Evolutionary conservation across 495 filamentous ascomycete species (phyloP), one percentile per base, ranked within the genome.

Genomic region (Podospora comata): DNA sequence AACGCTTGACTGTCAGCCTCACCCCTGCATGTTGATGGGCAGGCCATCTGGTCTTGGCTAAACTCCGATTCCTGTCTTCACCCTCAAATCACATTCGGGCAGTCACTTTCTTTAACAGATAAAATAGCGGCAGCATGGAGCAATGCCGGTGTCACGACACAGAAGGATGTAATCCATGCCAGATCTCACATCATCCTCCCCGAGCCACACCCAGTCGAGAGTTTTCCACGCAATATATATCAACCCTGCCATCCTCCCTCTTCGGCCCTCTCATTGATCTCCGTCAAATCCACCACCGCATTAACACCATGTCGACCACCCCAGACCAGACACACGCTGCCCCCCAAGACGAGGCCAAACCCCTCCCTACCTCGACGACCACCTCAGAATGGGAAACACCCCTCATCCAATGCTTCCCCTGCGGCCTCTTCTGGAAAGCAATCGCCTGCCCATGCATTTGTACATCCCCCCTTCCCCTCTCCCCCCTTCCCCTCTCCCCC

Each of bases 1-100:
- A 32, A 58, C 11, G 67, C 67, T 60, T 15, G 20, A 67, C 54
- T 16, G 64, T 34, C 32, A 32, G 18, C 63, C n/a, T 13, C 20
- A 60, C 27, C 55, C 53, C 32, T 34, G 57, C 60, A n/a, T 30
- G n/a, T 18, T 18, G 58, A 27, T 32, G n/a, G 39, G 20, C 6
- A 26, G 32, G 30, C 19, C 44, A 28, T 16, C 44, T 7, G 16
- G 60, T 59, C 20, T 60, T 69, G 15, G 39, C 39, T 48, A 48
- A 48, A 48, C 39, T 48, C 39, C 39, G 13, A 48, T 13, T 48
- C 39, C 39, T 48, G 13, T 48, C 39, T 48, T 48, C 9, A 3
- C 6, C 34, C 34, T 39, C 34, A 11, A 39, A 39, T 5, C 9
- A 48, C 9, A 23, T 23, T 23, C 23, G 0, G 23, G 23, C 23